Percentiles rank a stretch among this genome's conserved stretches.
phyloP scores from a whole-genome alignment of 495 filamentous ascomycete species.

The Gamarada debralockiae region DNA sequence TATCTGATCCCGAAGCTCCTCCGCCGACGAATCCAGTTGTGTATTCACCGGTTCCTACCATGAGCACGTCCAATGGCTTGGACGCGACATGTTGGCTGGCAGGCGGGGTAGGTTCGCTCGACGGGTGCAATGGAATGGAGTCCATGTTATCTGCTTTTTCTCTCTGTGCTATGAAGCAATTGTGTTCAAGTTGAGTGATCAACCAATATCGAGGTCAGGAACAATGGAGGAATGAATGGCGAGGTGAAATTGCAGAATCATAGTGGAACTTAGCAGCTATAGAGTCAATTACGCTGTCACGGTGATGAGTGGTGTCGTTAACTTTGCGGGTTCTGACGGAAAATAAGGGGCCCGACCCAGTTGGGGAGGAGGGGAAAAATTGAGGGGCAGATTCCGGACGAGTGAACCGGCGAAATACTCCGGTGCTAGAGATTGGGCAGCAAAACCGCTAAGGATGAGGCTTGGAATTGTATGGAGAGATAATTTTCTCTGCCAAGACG shows the following conservation, averaged over 20 bases:
- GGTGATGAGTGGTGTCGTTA: background rate
- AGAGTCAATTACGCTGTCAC: background rate
- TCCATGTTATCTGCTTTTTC: slow-evolving; percentile 12
- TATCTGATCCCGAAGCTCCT: slow-evolving; percentile 76
- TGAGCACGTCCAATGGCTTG: slow-evolving; percentile 80
- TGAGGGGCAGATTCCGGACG: slow-evolving; percentile 29
- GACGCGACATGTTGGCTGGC: slow-evolving; percentile 4
- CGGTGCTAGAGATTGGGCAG: slow-evolving; percentile 8
- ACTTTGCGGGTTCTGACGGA: slow-evolving; percentile 9
- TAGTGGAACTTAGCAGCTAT: background rate
- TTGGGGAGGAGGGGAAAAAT: slow-evolving; percentile 23
- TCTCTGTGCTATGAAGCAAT: too few relatives aligned
- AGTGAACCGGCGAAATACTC: slow-evolving; percentile 12
- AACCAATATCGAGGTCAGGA: background rate
- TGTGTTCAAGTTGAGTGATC: background rate
- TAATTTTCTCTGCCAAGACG: too few relatives aligned
- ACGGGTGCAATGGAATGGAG: slow-evolving; percentile 14
- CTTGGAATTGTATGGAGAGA: too few relatives aligned
- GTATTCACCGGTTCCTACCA: slow-evolving; percentile 96
- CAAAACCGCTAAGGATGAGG: too few relatives aligned
- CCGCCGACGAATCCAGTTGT: slow-evolving; percentile 86
- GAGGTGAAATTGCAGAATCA: background rate
- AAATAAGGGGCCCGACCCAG: too few relatives aligned
- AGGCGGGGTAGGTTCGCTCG: background rate
- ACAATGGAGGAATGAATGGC: background rate